Evolutionary conservation across 768 basidiomycete species (phyloP).

Genomic region (Russula virescens): DNA sequence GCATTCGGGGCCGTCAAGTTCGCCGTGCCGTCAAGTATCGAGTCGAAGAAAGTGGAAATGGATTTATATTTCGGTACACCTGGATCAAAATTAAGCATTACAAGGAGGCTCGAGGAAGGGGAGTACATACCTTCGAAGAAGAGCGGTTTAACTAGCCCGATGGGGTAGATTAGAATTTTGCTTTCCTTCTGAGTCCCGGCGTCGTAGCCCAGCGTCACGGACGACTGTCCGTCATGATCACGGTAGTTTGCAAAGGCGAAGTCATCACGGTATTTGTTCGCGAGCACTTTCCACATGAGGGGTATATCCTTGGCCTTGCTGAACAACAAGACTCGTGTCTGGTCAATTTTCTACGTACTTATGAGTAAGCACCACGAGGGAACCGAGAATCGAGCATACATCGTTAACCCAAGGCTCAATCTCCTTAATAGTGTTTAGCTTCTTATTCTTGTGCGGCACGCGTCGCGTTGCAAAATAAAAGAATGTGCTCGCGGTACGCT

Average conservation of each 20-base stretch:
- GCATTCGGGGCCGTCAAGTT: conserved; percentile 44
- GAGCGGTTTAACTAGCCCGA: conserved; percentile 49
- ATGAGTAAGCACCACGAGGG: neutral
- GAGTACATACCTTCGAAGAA: conserved; percentile 58
- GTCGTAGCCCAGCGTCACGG: conserved; percentile 53
- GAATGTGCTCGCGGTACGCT: conserved; percentile 66
- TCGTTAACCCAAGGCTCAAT: conserved; percentile 62
- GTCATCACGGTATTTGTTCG: neutral
- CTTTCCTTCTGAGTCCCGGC: conserved; percentile 44
- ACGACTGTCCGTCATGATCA: conserved; percentile 59
- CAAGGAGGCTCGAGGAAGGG: neutral
- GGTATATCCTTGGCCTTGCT: conserved; percentile 75
- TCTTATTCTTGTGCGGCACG: conserved; percentile 66
- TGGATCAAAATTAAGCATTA: conserved; percentile 26
- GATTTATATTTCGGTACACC: conserved; percentile 71
- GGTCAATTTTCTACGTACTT: conserved; percentile 33
- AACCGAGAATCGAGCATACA: conserved; percentile 39
- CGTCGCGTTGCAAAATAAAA: conserved; percentile 71
- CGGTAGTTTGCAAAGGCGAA: conserved; percentile 57
- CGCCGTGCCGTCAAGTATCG: conserved; percentile 60
- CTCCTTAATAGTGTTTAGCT: conserved; percentile 50
- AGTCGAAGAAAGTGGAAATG: conserved; percentile 66
- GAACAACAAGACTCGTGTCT: conserved; percentile 58
- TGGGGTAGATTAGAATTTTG: conserved; percentile 68
- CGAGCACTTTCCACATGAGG: conserved; percentile 31